A percentile compares a stretch with the other conserved stretches of the same genome.
Evolutionary conservation across 1,139 yeast genomes (phyloP).

Genomic region (Saccharomycopsis hybrid): DNA sequence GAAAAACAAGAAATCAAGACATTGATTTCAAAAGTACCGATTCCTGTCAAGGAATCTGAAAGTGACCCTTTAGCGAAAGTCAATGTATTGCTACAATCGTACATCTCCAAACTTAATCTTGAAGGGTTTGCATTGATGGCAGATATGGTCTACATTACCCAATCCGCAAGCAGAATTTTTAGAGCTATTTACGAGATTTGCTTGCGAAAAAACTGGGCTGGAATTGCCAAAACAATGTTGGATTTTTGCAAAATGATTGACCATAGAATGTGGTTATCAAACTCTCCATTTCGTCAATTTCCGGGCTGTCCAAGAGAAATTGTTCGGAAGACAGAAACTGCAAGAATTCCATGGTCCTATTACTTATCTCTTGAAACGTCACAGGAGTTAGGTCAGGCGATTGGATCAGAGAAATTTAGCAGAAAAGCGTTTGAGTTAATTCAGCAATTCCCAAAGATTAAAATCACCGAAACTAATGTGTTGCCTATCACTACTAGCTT

Average conservation of each 20-base stretch:
- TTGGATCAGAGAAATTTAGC: slow-evolving; percentile 66
- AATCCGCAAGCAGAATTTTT: slow-evolving; percentile 84
- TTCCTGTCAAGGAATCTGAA: slow-evolving; percentile 71
- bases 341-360: slow-evolving; percentile 76
- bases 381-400: slow-evolving; percentile 75
- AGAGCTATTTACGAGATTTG: slow-evolving; percentile 83
- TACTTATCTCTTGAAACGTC: slow-evolving; percentile 62
- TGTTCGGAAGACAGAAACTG: slow-evolving; percentile 67
- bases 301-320: slow-evolving; percentile 60
- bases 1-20: slow-evolving; percentile 74
- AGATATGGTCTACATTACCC: slow-evolving; percentile 90
- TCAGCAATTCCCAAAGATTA: slow-evolving; percentile 64
- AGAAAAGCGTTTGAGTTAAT: slow-evolving; percentile 54
- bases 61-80: slow-evolving; percentile 76
- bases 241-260: slow-evolving; percentile 78
- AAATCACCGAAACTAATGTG: slow-evolving; percentile 44
- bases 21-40: slow-evolving; percentile 70
- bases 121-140: slow-evolving; percentile 91
- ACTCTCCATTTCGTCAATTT: slow-evolving; percentile 84
- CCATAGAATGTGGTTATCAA: slow-evolving; percentile 74
- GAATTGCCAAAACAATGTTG: slow-evolving; percentile 49
- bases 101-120: slow-evolving; percentile 64
- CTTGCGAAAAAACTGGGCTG: slow-evolving; percentile 66
- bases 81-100: slow-evolving; percentile 75
- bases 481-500: slow-evolving; percentile 75